Evolutionary conservation across 257 asterid genomes (phyloP).

Genomic region (Solanum gracilifrons): DNA sequence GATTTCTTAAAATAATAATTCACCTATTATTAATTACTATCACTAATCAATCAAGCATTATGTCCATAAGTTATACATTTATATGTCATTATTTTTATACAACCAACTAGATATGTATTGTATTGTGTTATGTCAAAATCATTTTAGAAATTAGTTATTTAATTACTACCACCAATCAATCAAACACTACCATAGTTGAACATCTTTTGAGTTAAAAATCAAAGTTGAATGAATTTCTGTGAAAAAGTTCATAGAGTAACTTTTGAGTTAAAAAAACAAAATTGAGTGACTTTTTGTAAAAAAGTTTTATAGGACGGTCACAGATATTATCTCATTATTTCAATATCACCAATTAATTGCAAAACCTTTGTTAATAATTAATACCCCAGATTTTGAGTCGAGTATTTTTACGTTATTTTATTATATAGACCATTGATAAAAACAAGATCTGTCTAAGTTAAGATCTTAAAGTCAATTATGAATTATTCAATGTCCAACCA

Average conservation of each 20-base stretch:
- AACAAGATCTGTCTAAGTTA: neutral
- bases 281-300: no score
- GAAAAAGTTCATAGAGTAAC: neutral
- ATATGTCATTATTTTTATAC: neutral
- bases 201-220: no score
- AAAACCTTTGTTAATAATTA: neutral
- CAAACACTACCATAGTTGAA: neutral
- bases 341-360: neutral
- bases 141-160: neutral
- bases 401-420: neutral
- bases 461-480: neutral
- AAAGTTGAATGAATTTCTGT: neutral
- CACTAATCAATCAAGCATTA: neutral
- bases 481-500: neutral
- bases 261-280: neutral
- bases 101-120: neutral
- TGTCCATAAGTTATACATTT: neutral
- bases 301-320: neutral
- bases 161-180: neutral
- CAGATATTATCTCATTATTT: no score
- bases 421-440: neutral
- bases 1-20: neutral
- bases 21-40: neutral
- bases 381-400: neutral
- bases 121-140: neutral